Evolutionary conservation across 2,329 filamentous ascomycete species (phyloP), one percentile per base, ranked within the genome.

Genomic region (Neonectria coccinea): DNA sequence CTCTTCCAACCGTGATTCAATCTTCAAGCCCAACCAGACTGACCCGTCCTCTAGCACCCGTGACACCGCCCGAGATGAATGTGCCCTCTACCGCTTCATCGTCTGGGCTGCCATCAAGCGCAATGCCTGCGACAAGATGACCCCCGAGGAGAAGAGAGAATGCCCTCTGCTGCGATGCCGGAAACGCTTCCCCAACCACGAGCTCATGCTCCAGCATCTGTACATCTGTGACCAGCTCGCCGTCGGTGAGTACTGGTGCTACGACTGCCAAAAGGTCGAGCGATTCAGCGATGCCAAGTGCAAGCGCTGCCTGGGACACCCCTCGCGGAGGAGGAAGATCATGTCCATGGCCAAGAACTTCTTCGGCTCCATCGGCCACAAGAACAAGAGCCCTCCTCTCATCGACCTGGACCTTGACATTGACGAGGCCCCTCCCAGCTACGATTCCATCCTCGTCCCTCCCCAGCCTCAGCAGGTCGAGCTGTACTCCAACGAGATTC

Each of bases 21-120:
- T 27, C 27, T 18, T 18, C 22, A 58, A 44, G 55, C n/a, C 41
- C 48, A 44, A 25, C 42, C 54, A 63, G 59, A 59, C 70, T 70
- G 64, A 70, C 64, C 67, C 48, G 45, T 41, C 54, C 55, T 29
- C 50, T 41, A 86, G 84, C 48, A 80, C 79, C 67, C 81, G 80
- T 65, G 79, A 82, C 51, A 81, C 80, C 22, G 75, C 79, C 11
- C 78, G 77, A 31, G 81, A 85, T 64, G 83, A 86, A 69, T 87
- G 85, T 71, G 83, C 82, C 20, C 79, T 84, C 48, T 81, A 87
- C 69, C 79, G 83, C 62, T 88, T 88, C 75, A 83, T 88, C 68
- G 83, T 85, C 56, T 88, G 86, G 85, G 82, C 81, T 36, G 86
- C 85, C 50, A 79, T 86, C 67, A 83, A 85, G 73, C 84, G 85